Percentiles rank a stretch among this genome's conserved stretches.
Evolutionary conservation across 1,284 basidiomycete genomes (phyloP).

Genomic region (Rhodotorula sp.): DNA sequence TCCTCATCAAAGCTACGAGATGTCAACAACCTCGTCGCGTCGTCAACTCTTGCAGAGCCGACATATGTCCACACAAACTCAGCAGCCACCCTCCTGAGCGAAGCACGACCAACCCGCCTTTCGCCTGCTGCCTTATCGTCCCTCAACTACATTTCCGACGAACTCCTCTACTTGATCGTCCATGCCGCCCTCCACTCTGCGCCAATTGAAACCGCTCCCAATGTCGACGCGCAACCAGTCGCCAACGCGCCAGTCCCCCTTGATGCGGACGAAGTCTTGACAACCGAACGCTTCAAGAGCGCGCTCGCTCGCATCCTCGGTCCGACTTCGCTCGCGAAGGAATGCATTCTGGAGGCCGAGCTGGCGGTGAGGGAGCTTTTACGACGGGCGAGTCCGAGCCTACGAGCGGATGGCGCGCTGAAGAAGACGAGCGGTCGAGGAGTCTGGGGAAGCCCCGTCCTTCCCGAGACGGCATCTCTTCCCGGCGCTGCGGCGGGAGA

Average conservation of each 20-base stretch:
- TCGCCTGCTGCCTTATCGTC: slow-evolving; percentile 67
- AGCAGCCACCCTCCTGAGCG: slow-evolving; percentile 83
- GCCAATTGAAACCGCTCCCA: slow-evolving; percentile 50
- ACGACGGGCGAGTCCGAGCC: background rate
- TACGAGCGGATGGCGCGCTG: slow-evolving; percentile 22
- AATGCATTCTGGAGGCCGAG: slow-evolving; percentile 87
- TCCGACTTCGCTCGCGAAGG: slow-evolving; percentile 75
- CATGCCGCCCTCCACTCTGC: slow-evolving; percentile 68
- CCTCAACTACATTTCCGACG: slow-evolving; percentile 83
- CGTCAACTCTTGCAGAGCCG: too few relatives aligned
- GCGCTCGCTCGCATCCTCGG: slow-evolving; percentile 67
- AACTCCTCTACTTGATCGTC: slow-evolving; percentile 74
- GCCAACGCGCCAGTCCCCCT: background rate
- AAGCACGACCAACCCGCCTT: slow-evolving; percentile 82
- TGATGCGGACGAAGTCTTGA: slow-evolving; percentile 4
- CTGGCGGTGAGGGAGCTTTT: slow-evolving; percentile 54
- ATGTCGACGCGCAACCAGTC: background rate
- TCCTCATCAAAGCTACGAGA: too few relatives aligned
- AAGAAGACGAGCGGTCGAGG: background rate
- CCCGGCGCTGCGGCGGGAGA: background rate
- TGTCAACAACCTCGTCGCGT: too few relatives aligned
- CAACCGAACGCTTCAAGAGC: slow-evolving; percentile 63
- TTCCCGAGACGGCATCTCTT: background rate
- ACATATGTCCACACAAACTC: slow-evolving; percentile 65
- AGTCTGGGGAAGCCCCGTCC: slow-evolving; percentile 10